Percentiles rank a stretch among this genome's conserved stretches.
phyloP scores from a whole-genome alignment of 331 rosid species.

The Spiraea crenata region DNA sequence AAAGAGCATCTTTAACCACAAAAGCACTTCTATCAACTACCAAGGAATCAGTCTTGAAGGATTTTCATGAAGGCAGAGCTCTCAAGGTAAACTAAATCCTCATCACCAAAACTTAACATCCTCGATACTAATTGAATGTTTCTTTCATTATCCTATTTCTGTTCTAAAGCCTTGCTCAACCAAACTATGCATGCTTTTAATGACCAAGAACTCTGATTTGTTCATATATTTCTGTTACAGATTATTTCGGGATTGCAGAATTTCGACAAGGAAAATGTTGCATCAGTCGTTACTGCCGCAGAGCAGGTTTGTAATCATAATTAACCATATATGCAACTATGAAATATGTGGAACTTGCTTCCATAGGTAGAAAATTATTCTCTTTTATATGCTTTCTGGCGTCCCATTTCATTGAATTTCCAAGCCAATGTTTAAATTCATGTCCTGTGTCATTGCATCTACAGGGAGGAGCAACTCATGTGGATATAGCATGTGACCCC shows the following conservation, averaged over 20 bases:
- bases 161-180: background rate
- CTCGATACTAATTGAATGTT: background rate
- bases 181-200: background rate
- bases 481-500: slow-evolving; percentile 94
- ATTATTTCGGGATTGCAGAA: slow-evolving; percentile 89
- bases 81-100: slow-evolving; percentile 57
- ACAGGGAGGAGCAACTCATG: slow-evolving; percentile 95
- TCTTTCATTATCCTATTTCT: background rate
- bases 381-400: background rate
- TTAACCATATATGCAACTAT: too few species aligned
- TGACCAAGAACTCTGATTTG: background rate
- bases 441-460: slow-evolving; percentile 9
- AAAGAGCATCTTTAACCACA: slow-evolving; percentile 41
- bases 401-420: slow-evolving; percentile 9
- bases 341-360: background rate
- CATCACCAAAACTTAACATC: background rate
- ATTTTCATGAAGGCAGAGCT: slow-evolving; percentile 62
- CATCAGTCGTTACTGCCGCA: slow-evolving; percentile 77
- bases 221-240: slow-evolving; percentile 33
- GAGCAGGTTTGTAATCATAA: slow-evolving; percentile 51
- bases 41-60: slow-evolving; percentile 60
- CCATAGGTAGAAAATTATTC: background rate
- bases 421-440: background rate
- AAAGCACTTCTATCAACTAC: slow-evolving; percentile 56
- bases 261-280: slow-evolving; percentile 71